Evolutionary conservation across 805 yeast genomes (phyloP), one percentile per base, ranked within the genome.

Genomic region (Kluyveromyces starmeri): DNA sequence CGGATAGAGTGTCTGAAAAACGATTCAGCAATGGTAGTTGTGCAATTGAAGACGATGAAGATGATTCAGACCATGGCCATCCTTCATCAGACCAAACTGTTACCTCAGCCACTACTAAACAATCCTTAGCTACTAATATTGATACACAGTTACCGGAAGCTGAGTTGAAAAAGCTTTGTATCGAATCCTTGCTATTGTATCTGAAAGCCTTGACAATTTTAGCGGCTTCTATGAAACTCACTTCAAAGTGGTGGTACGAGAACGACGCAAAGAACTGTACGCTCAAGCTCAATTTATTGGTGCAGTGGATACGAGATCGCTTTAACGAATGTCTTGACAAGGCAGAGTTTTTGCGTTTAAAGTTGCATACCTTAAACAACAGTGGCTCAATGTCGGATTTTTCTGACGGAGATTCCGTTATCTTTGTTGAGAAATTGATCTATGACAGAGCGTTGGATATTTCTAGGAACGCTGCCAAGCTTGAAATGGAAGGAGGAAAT

Each of bases 401-500:
- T 18, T 9, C 22, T 21, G 28, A 28, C 19, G 32, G 27, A 2
- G 41, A 33, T 9, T 48, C 35, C 12, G 48, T 44, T 5, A 67
- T 77, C 5, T 69, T 78, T 36, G 84, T 94, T 3, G 96, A 89
- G 55, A 83, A 83, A 51, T 67, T 88, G 44, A 74, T 88, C 17
- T 92, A 89, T 59, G 96, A 92, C 48, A 68, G 97, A 32, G 96
- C 97, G 2, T 68, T 89, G 50, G 97, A 89, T 50, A 83, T 88
- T 65, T 83, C 95, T 2, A 73, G 94, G 47, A 76, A 75, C 32
- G 95, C 97, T 1, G 97, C 97, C 0, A 79, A 82, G 37, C 77
- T 80, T 53, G 98, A 89, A 59, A 66, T 86, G 47, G 73, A 70
- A 26, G 83, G 83, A 28, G 80, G 75, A 36, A 43, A 46, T 35